Evolutionary conservation across 345 rosid species (phyloP).

Genomic region (Eucalyptus shirleyi): DNA sequence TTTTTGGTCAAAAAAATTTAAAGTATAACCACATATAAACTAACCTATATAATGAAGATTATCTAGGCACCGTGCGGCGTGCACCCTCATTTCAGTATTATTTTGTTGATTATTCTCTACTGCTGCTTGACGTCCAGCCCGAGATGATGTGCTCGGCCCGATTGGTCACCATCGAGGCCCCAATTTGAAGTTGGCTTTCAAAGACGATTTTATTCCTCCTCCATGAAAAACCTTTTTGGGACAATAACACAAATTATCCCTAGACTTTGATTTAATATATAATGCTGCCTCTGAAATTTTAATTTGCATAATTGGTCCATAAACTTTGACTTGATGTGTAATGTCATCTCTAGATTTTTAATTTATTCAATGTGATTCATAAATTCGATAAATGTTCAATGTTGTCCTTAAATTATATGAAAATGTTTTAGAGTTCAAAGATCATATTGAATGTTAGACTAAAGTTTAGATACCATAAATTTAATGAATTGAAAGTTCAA

Average conservation of each 20-base stretch:
- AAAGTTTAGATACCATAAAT: neutral
- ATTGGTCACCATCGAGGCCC: neutral
- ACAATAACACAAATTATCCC: neutral
- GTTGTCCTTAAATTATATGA: neutral
- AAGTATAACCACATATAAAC: neutral
- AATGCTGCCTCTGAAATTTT: neutral
- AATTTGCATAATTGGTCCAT: neutral
- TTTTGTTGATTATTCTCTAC: neutral
- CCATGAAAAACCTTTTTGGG: neutral
- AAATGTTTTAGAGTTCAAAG: neutral
- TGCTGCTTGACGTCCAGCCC: neutral
- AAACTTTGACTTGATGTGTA: fast-evolving
- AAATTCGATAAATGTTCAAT: neutral
- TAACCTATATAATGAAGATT: neutral
- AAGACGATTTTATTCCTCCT: neutral
- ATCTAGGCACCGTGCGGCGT: neutral
- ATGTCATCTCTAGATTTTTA: fast-evolving
- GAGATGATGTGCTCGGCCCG: neutral
- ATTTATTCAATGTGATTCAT: neutral
- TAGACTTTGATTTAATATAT: neutral
- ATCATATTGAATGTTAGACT: neutral
- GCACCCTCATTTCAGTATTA: neutral
- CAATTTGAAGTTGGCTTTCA: neutral
- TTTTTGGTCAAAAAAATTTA: neutral
- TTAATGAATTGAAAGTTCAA: neutral